Conservation (phyloP, 352 stramenopile species). For the Blastocystis hominis region DNA sequence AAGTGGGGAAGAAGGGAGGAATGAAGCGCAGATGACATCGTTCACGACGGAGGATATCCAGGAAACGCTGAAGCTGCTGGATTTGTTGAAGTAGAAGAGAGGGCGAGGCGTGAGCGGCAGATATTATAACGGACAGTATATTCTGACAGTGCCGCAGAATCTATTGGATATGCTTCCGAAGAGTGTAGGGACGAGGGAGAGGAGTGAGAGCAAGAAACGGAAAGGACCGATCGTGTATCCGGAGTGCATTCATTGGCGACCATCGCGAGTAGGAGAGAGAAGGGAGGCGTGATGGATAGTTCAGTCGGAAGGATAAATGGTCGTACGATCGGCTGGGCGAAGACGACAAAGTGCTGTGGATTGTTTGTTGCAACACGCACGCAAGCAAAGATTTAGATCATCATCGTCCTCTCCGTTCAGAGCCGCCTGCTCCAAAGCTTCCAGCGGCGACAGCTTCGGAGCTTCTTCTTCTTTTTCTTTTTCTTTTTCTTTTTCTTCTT, state of each 20-base stretch:
- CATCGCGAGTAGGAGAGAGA: not conserved
- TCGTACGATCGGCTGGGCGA: conserved; percentile 15
- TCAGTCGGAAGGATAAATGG: conserved; percentile 50
- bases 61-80: conserved; percentile 68
- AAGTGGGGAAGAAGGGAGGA: conserved; percentile 64
- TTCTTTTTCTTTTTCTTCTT: not conserved
- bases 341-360: conserved; percentile 19
- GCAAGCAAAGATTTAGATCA: conserved; percentile 25
- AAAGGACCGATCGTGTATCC: conserved; percentile 25
- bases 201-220: conserved; percentile 10
- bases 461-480: not conserved
- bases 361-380: conserved; percentile 39
- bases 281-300: not conserved
- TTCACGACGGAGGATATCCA: conserved; percentile 79
- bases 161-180: conserved; percentile 63
- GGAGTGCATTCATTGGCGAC: conserved; percentile 37
- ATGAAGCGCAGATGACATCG: conserved; percentile 66
- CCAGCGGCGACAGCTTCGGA: not conserved
- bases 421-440: not conserved
- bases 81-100: conserved; percentile 31
- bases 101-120: conserved; percentile 65
- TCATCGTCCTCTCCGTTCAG: not conserved
- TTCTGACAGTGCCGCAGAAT: conserved; percentile 68
- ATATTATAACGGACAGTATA: conserved; percentile 73
- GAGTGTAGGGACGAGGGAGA: not conserved